Evolutionary conservation across 345 rosid species (phyloP).

Genomic region (Kandelia obovata): DNA sequence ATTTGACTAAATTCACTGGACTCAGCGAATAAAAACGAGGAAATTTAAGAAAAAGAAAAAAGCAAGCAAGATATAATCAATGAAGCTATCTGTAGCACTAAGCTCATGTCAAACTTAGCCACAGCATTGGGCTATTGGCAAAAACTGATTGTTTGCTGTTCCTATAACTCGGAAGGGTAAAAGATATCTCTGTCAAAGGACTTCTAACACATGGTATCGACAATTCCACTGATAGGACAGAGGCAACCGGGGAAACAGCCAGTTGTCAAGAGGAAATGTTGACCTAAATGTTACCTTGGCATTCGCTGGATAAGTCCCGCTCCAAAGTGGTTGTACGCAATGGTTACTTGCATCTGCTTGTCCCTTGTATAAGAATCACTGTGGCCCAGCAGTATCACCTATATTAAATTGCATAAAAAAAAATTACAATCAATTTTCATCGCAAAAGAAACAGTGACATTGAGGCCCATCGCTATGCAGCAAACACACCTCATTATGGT

Average conservation of each 20-base stretch:
- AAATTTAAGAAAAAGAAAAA: too few relatives aligned
- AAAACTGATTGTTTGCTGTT: too few relatives aligned
- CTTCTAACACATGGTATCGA: too few relatives aligned
- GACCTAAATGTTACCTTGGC: constrained; percentile 61
- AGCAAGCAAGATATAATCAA: too few relatives aligned
- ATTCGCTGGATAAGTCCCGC: constrained; percentile 91
- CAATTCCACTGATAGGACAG: too few relatives aligned
- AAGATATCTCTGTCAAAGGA: too few relatives aligned
- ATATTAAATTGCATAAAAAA: constrained; percentile 2
- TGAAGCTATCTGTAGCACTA: too few relatives aligned
- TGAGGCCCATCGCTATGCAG: not conserved
- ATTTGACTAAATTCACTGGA: too few relatives aligned
- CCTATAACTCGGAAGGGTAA: too few relatives aligned
- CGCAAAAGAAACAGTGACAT: not conserved
- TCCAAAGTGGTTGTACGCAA: constrained; percentile 95
- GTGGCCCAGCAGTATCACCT: constrained; percentile 92
- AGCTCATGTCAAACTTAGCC: too few relatives aligned
- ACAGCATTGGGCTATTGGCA: too few relatives aligned
- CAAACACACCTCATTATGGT: constrained; percentile 78
- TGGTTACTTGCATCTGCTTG: constrained; percentile 90
- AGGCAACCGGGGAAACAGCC: not conserved
- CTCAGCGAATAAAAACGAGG: too few relatives aligned
- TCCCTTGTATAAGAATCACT: constrained; percentile 81
- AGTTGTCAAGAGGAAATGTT: not conserved
- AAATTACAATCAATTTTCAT: not conserved